phyloP scores from a whole-genome alignment of 202 grass and related monocot species.

The Setaria viridis region DNA sequence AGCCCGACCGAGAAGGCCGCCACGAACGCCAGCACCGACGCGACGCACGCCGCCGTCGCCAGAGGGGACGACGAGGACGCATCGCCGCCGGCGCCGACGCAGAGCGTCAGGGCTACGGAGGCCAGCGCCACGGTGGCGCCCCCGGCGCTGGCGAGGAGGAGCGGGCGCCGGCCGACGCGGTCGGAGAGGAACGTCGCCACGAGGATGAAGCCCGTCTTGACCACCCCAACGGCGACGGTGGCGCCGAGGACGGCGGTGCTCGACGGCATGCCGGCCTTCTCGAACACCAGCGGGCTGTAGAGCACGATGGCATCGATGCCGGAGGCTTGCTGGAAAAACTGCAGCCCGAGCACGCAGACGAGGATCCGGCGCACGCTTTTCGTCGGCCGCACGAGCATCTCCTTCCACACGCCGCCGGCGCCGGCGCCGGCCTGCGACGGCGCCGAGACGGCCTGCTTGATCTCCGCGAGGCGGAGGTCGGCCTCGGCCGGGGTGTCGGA shows the following conservation, averaged over 20 bases:
- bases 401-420: conserved; percentile 36
- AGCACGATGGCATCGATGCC: conserved; percentile 65
- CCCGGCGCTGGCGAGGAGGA: conserved; percentile 55
- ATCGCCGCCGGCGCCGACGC: not conserved
- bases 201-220: conserved; percentile 61
- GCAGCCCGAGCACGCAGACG: conserved; percentile 39
- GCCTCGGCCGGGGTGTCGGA: conserved; percentile 47
- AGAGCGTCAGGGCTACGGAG: not conserved
- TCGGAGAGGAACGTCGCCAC: conserved; percentile 62
- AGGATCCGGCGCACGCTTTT: conserved; percentile 54
- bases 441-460: conserved; percentile 35
- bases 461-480: conserved; percentile 52
- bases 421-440: not conserved
- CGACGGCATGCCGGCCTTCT: conserved; percentile 53
- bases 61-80: not conserved
- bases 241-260: conserved; percentile 42
- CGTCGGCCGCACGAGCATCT: conserved; percentile 48
- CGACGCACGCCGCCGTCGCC: conserved; percentile 34
- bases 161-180: conserved; percentile 59
- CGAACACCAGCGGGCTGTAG: conserved; percentile 58
- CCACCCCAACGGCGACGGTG: conserved; percentile 60
- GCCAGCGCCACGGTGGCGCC: conserved; percentile 39
- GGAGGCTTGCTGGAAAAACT: conserved; percentile 70
- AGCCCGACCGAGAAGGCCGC: conserved; percentile 67
- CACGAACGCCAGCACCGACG: conserved; percentile 47